phyloP scores from a whole-genome alignment of 331 rosid genomes.

The Dryas integrifolia region DNA sequence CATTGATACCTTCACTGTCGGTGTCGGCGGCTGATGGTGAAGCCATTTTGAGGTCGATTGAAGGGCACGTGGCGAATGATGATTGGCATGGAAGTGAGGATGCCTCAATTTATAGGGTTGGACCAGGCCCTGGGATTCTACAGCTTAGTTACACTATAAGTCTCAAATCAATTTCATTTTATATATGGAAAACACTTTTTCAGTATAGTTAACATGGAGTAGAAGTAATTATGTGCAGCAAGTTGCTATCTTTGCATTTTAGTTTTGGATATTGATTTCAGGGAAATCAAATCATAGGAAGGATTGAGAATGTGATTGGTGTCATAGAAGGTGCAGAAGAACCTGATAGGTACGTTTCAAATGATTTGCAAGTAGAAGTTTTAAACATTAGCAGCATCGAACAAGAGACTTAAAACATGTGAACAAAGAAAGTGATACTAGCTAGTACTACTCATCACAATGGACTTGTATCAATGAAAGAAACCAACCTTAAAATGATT shows the following conservation, averaged over 20 bases:
- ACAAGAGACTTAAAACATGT: not conserved
- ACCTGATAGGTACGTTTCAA: constrained; percentile 56
- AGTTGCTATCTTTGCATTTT: not conserved
- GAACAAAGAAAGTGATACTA: not conserved
- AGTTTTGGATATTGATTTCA: constrained; percentile 26
- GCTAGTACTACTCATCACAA: not conserved
- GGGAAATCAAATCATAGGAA: constrained; percentile 52
- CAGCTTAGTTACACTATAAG: constrained; percentile 56
- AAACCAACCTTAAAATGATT: constrained; percentile 4
- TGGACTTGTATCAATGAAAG: not conserved
- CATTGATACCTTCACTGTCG: constrained; percentile 65
- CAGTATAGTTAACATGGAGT: not conserved
- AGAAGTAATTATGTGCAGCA: not conserved
- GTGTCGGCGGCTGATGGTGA: constrained; percentile 62
- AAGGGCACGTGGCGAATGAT: constrained; percentile 54
- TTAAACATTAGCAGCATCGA: not conserved
- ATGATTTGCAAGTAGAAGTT: not conserved
- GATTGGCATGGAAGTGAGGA: constrained; percentile 79
- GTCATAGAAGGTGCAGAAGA: constrained; percentile 74
- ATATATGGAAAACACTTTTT: not conserved
- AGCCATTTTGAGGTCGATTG: constrained; percentile 49
- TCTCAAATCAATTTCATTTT: constrained; percentile 5
- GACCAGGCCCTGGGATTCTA: constrained; percentile 77
- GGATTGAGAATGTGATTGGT: constrained; percentile 68
- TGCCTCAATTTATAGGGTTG: constrained; percentile 53